Percentiles rank a stretch among this genome's conserved stretches.
These are phyloP conservation scores for Fusarium sp. DNA, from an alignment of 2,329 filamentous ascomycete species.

Conservation along the genomic window DNA sequence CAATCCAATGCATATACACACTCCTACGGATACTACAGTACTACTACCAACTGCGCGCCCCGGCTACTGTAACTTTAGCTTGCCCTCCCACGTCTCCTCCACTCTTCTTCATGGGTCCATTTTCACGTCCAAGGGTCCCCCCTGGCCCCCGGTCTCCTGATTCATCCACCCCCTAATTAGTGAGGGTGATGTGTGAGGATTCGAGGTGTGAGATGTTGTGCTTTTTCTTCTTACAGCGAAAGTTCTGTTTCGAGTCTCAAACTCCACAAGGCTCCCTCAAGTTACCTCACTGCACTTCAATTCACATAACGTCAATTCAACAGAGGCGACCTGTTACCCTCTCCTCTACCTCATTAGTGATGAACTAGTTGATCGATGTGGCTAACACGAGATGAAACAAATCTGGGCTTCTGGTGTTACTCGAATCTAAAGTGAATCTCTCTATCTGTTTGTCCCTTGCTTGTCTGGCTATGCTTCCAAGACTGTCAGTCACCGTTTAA, in stretches of 20 bases:
- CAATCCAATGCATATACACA: background rate
- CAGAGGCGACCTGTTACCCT: background rate
- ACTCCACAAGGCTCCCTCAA: constrained; percentile 9
- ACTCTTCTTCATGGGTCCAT: constrained; percentile 8
- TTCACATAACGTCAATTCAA: background rate
- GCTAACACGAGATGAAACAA: constrained; percentile 26
- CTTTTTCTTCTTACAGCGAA: constrained; percentile 10
- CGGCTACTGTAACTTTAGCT: constrained; percentile 18
- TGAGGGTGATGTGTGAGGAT: background rate
- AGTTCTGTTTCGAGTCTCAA: constrained; percentile 24
- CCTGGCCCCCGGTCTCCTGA: constrained; percentile 21
- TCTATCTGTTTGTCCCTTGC: background rate
- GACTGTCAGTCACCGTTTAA: constrained; percentile 16
- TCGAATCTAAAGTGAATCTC: constrained; percentile 2
- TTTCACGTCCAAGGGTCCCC: constrained; percentile 25
- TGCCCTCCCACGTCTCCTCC: constrained; percentile 22
- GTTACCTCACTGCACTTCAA: constrained; percentile 3
- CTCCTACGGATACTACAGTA: background rate
- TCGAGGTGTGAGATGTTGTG: constrained; percentile 1
- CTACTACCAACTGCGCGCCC: constrained; percentile 35
- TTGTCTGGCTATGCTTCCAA: constrained; percentile 29
- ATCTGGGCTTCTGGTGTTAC: constrained; percentile 30
- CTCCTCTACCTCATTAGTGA: background rate
- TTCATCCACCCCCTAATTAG: constrained; percentile 18
- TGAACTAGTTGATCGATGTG: background rate